Base-by-base conservation (phyloP, 1,284 basidiomycete genomes). In the Omphalotus olearius region DNA sequence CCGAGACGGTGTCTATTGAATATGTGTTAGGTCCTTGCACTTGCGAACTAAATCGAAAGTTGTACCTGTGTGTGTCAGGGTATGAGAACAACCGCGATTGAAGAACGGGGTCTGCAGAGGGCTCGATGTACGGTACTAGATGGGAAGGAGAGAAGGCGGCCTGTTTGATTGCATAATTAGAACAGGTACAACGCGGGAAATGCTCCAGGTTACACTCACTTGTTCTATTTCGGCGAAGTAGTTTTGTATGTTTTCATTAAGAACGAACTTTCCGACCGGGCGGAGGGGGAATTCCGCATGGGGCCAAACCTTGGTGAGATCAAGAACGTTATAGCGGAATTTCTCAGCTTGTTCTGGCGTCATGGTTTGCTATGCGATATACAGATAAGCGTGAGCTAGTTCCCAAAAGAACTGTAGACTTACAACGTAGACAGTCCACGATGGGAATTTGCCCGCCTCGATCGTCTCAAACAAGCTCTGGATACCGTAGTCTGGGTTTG, bases 51-150 rank as follows among this genome's bases (percentile, higher is more conserved):
- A 3, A 28, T 13, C 4, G 6, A 10, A 16, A 18, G 17, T 30
- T 26, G n/a, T 43, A 43, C 48, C 48, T 84, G 69, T 96, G 93
- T 6, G 94, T 91, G 68, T 97, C 94, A 4, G 93, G 91, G 78
- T 98, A 98, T 9, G 91, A 92, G 83, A 96, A 97, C 38, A 97
- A 80, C 56, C 94, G 90, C 25, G 88, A 88, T 69, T 97, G 94
- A 57, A 97, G 77, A 56, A 97, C 89, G 14, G 94, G 94, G 70
- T 97, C 94, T 35, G 85, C 81, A 14, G 88, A 86, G 33, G 92
- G 80, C 74, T 96, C 94, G 61, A 94, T 81, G 66, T 93, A 95
- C 1, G 89, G 89, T 3, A 96, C 72, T 46, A 85, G 69, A 68
- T 97, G 92, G 0, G 89, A 88, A 0, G 94, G 94, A 30, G 89